phyloP scores from a whole-genome alignment of 805 yeast species.

The Lachancea waltii region DNA sequence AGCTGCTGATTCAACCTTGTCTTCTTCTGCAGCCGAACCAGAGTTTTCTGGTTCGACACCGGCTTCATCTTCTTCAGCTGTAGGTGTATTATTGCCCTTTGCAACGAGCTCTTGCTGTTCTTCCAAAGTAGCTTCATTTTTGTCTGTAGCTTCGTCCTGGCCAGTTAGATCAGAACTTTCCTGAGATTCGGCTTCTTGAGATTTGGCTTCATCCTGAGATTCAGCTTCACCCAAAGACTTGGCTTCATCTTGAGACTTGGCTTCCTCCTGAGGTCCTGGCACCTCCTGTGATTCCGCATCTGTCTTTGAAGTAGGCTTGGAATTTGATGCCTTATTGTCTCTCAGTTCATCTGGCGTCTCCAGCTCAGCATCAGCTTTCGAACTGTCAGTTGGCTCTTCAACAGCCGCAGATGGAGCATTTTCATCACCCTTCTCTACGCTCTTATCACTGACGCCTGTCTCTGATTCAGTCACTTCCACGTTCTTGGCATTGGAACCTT shows the following conservation, averaged over 20 bases:
- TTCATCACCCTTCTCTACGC: constrained; percentile 6
- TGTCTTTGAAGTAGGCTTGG: too few species aligned
- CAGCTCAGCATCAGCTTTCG: constrained; percentile 6
- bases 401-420: too few species aligned
- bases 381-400: constrained; percentile 9
- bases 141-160: background rate
- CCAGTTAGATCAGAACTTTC: too few species aligned
- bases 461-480: too few species aligned
- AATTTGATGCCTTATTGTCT: constrained; percentile 9
- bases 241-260: too few species aligned
- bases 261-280: too few species aligned
- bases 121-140: background rate
- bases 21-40: background rate
- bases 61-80: constrained; percentile 21
- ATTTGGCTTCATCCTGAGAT: too few species aligned
- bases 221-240: too few species aligned
- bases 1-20: constrained; percentile 2
- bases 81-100: constrained; percentile 38
- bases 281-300: too few species aligned
- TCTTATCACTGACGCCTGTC: background rate
- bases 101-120: too few species aligned
- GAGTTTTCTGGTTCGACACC: constrained; percentile 7
- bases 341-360: constrained; percentile 9
- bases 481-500: too few species aligned
- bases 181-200: too few species aligned